phyloP scores from a whole-genome alignment of 2,329 filamentous ascomycete species.

The Nigrograna mackinnonii region DNA sequence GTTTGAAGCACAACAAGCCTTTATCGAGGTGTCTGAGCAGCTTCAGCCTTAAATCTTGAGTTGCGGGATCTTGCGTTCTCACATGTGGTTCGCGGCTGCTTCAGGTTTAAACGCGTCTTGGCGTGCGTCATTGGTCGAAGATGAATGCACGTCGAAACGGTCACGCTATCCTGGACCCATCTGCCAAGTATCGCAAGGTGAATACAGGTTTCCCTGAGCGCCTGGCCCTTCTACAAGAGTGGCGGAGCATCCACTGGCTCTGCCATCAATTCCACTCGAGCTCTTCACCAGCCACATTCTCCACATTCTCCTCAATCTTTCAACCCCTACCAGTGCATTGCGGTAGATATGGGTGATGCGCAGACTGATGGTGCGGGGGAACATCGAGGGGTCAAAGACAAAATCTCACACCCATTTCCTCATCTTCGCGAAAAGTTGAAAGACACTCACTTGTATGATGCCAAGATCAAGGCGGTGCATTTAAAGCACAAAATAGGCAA shows the following conservation, averaged over 20 bases:
- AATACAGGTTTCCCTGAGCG: conserved; percentile 4
- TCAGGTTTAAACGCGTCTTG: conserved; percentile 6
- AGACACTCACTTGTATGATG: conserved; percentile 50
- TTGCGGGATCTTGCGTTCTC: too few relatives aligned
- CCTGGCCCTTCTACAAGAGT: conserved; percentile 1
- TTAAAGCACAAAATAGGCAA: conserved; percentile 67
- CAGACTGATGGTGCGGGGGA: conserved; percentile 7
- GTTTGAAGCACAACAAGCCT: too few relatives aligned
- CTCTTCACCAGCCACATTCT: not conserved
- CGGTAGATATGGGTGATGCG: conserved; percentile 11
- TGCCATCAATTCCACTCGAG: not conserved
- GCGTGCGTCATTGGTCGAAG: conserved; percentile 11
- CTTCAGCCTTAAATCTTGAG: too few relatives aligned
- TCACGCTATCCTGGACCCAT: conserved; percentile 3
- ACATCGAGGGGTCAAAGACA: conserved; percentile 35
- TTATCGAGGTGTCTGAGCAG: too few relatives aligned
- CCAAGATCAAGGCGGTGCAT: conserved; percentile 59
- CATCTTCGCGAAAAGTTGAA: conserved; percentile 49
- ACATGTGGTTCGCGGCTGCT: too few relatives aligned
- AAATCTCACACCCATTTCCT: conserved; percentile 43
- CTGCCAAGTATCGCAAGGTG: conserved; percentile 8
- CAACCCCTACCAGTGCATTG: not conserved
- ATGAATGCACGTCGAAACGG: not conserved
- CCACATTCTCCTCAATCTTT: not conserved
- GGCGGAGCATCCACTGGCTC: too few relatives aligned